Percentiles rank a stretch among this genome's conserved stretches.
Evolutionary conservation across 2,329 filamentous ascomycete genomes (phyloP).

Genomic region (Penicillium sp.): DNA sequence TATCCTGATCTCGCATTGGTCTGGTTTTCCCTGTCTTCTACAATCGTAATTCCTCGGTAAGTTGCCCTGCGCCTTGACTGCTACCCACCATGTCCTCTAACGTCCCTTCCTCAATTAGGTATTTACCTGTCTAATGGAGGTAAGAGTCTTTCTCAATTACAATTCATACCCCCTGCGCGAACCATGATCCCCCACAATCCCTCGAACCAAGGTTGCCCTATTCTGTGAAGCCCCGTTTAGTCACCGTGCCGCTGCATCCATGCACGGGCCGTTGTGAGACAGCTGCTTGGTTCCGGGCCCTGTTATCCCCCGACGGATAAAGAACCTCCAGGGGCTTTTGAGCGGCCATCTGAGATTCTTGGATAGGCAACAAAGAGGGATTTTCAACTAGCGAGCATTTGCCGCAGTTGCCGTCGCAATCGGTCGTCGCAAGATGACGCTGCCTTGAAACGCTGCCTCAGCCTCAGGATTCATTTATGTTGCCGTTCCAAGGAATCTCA

Average conservation of each 20-base stretch:
- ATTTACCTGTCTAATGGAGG: constrained; percentile 10
- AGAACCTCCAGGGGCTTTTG: background rate
- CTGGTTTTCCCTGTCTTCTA: background rate
- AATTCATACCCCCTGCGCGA: background rate
- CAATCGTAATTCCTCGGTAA: constrained; percentile 3
- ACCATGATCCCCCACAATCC: background rate
- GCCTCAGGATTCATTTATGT: background rate
- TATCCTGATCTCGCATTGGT: background rate
- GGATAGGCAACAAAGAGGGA: background rate
- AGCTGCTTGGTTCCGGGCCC: constrained; percentile 14
- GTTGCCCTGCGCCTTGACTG: background rate
- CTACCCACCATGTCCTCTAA: background rate
- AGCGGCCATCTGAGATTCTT: background rate
- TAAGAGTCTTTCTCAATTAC: background rate
- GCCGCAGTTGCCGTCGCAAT: background rate
- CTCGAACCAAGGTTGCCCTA: background rate
- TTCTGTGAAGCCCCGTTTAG: constrained; percentile 9
- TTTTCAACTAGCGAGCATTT: background rate
- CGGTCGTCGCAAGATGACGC: background rate
- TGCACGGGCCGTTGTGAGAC: constrained; percentile 22
- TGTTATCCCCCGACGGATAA: constrained; percentile 7
- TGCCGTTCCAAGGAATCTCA: background rate
- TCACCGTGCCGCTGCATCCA: constrained; percentile 7
- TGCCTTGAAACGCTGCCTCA: constrained; percentile 2
- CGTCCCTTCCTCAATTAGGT: background rate